Conservation (phyloP, 2,329 filamentous ascomycete genomes). For the Fusarium sp. region DNA sequence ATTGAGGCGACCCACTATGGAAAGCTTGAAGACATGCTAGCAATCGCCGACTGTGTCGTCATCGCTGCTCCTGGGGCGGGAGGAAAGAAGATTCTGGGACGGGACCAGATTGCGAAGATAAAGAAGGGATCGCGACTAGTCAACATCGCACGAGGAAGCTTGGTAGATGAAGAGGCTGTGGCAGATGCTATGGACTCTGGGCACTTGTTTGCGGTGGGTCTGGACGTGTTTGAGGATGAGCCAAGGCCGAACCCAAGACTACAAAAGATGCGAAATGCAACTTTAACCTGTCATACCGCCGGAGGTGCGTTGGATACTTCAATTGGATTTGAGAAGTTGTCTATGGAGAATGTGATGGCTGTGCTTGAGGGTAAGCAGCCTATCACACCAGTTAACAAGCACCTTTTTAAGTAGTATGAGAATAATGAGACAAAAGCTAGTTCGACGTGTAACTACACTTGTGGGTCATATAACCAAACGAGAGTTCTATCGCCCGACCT, state of each 20-base stretch:
- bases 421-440: too few relatives aligned
- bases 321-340: conserved; percentile 67
- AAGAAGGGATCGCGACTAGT: conserved; percentile 67
- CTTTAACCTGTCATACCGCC: conserved; percentile 68
- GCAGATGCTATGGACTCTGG: conserved; percentile 35
- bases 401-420: conserved; percentile 55
- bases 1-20: conserved; percentile 59
- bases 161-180: conserved; percentile 34
- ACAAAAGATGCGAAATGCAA: conserved; percentile 51
- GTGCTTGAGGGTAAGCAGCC: conserved; percentile 61
- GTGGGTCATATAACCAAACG: too few relatives aligned
- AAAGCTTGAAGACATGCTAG: conserved; percentile 23
- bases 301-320: conserved; percentile 69
- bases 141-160: conserved; percentile 63
- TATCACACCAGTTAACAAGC: conserved; percentile 48
- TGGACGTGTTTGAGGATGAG: conserved; percentile 37
- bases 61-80: conserved; percentile 25
- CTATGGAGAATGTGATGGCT: conserved; percentile 67
- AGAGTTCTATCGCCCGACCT: too few relatives aligned
- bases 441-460: background rate
- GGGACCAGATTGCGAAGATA: conserved; percentile 57
- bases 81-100: conserved; percentile 18
- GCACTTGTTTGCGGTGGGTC: conserved; percentile 49
- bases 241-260: conserved; percentile 50
- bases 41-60: conserved; percentile 23